A percentile compares a stretch with the other conserved stretches of the same genome.
Conservation (phyloP, 305 asterid species). For the Solanum hybrid region DNA sequence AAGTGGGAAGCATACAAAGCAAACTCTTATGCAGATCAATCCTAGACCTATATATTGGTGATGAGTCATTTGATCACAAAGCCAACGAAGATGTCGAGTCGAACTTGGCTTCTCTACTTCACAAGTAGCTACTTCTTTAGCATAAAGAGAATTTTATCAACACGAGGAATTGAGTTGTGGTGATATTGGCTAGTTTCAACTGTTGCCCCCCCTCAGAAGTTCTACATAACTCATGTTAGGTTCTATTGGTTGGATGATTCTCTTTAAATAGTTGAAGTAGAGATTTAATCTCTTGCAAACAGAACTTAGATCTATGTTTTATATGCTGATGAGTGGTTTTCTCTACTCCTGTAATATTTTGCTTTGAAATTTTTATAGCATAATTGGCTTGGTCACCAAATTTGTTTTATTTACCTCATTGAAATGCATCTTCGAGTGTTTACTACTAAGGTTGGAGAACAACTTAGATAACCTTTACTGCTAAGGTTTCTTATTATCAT, state of each 20-base stretch:
- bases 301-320: background rate
- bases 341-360: background rate
- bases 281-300: background rate
- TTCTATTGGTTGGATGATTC: background rate
- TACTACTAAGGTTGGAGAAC: background rate
- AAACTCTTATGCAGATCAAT: slow-evolving; percentile 61
- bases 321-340: background rate
- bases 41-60: slow-evolving; percentile 77
- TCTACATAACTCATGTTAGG: background rate
- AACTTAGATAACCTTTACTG: background rate
- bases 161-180: background rate
- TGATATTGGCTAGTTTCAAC: background rate
- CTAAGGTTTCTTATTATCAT: background rate
- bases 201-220: background rate
- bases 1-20: slow-evolving; percentile 80
- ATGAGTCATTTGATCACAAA: slow-evolving; percentile 71
- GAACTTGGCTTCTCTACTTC: slow-evolving; percentile 53
- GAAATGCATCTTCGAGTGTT: background rate
- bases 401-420: background rate
- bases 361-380: background rate
- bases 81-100: slow-evolving; percentile 69
- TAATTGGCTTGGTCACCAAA: background rate
- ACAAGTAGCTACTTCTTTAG: slow-evolving; percentile 20
- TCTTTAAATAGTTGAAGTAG: background rate
- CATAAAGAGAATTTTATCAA: background rate